Base-by-base conservation (phyloP, 2,329 filamentous ascomycete species). In the Trichothecium roseum region DNA sequence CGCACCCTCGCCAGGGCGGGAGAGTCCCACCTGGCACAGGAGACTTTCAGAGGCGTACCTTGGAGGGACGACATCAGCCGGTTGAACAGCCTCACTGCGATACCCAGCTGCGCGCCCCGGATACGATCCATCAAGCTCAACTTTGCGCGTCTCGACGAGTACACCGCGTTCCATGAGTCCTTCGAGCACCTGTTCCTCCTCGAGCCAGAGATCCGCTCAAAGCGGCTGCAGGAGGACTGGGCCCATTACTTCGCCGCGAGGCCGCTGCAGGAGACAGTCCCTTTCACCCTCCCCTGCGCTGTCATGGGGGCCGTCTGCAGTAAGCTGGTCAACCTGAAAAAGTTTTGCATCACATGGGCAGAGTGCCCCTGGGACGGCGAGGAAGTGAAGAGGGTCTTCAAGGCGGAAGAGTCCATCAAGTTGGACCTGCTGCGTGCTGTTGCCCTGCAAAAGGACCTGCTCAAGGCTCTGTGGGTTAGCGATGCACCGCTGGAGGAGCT, bases 81-180 rank as follows among this genome's bases (percentile, higher is more conserved):
- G 13, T 54, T 72, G 15, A 55, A 62, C 37, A 52, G 51, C 33
- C 64, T 72, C 37, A 61, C 66, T 24, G 16, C 31, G 13, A 55
- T 66, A 41, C 54, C 59, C 28, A 59, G 57, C 5, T 57, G 68
- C 22, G 57, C 59, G 34, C 47, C 47, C 30, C 56, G 53, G 39
- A 62, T 71, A 47, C 53, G 54, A 18, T 56, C 60, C 15, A 48
- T 69, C 40, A 62, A 58, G 38, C 57, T 70, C 45, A 66, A 66
- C 45, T 56, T 70, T 36, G 53, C 61, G 37, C 56, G 61, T 32
- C 43, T 66, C 30, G 54, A 62, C 41, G 56, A 58, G 37, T 60
- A 62, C 37, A 56, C 57, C 40, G 59, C 57, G 38, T 54, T 56
- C 37, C 53, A 59, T 38, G 44, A 48, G 15, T 50, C 50, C 7